phyloP scores from a whole-genome alignment of 2,329 filamentous ascomycete species.

The Helotiales sp. region DNA sequence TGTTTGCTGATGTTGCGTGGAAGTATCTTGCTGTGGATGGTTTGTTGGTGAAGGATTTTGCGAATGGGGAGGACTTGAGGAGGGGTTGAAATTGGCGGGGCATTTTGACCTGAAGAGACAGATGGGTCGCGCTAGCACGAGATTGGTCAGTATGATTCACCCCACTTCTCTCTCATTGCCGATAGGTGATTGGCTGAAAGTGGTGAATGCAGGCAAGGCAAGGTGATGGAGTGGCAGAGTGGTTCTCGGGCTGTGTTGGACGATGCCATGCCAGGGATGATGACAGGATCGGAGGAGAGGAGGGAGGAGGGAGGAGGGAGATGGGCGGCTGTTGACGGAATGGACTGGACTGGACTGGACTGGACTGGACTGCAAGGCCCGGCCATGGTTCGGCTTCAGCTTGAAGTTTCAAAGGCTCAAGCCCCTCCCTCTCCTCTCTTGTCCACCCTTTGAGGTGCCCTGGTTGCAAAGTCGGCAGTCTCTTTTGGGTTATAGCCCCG shows the following conservation, averaged over 20 bases:
- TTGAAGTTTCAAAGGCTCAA: neutral
- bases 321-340: neutral
- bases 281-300: constrained; percentile 22
- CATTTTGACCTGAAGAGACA: constrained; percentile 25
- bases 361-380: too few species aligned
- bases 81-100: constrained; percentile 41
- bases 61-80: constrained; percentile 48
- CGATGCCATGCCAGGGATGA: neutral
- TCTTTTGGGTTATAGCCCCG: neutral
- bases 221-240: neutral
- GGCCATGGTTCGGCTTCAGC: neutral
- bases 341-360: too few species aligned
- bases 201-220: constrained; percentile 4
- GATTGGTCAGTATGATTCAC: constrained; percentile 14
- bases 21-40: constrained; percentile 53
- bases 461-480: neutral
- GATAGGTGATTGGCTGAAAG: neutral
- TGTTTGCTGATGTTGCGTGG: constrained; percentile 71
- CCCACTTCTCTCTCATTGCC: neutral
- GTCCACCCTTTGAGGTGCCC: neutral
- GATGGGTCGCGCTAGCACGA: constrained; percentile 12
- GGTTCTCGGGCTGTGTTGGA: neutral
- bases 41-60: constrained; percentile 45
- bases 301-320: neutral
- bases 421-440: neutral